phyloP scores from a whole-genome alignment of 2,329 filamentous ascomycete genomes.

The Monascus ruber region DNA sequence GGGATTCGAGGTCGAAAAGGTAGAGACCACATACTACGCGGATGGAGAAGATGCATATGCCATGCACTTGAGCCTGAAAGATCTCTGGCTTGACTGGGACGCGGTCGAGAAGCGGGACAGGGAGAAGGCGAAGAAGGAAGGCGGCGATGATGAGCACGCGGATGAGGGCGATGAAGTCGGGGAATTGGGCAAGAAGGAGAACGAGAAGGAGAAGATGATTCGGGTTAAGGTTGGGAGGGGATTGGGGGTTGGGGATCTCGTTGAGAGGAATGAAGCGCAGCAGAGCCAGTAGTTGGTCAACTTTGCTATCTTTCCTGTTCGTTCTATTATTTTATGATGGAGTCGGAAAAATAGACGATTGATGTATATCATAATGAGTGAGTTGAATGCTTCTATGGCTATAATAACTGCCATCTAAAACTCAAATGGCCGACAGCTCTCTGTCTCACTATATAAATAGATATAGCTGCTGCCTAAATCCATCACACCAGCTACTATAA shows the following conservation, averaged over 20 bases:
- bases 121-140: constrained; percentile 18
- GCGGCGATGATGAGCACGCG: constrained; percentile 6
- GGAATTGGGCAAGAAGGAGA: constrained; percentile 45
- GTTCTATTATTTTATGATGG: too few relatives aligned
- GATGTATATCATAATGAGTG: too few relatives aligned
- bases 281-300: not conserved
- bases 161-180: constrained; percentile 65
- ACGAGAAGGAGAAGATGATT: constrained; percentile 51
- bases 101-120: constrained; percentile 32
- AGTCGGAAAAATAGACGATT: too few relatives aligned
- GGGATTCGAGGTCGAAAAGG: constrained; percentile 73
- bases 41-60: constrained; percentile 93
- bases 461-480: too few relatives aligned
- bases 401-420: too few relatives aligned
- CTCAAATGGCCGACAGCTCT: too few relatives aligned
- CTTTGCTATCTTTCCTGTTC: too few relatives aligned
- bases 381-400: too few relatives aligned
- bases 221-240: constrained; percentile 76
- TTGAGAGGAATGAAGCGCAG: constrained; percentile 36
- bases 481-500: too few relatives aligned
- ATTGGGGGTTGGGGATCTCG: constrained; percentile 59
- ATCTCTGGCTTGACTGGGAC: constrained; percentile 36
- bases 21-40: constrained; percentile 54
- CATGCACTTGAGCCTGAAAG: constrained; percentile 75
- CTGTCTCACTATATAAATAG: too few relatives aligned